phyloP scores from a whole-genome alignment of 192 early-diverging fungal species.

The Podila epicladia region DNA sequence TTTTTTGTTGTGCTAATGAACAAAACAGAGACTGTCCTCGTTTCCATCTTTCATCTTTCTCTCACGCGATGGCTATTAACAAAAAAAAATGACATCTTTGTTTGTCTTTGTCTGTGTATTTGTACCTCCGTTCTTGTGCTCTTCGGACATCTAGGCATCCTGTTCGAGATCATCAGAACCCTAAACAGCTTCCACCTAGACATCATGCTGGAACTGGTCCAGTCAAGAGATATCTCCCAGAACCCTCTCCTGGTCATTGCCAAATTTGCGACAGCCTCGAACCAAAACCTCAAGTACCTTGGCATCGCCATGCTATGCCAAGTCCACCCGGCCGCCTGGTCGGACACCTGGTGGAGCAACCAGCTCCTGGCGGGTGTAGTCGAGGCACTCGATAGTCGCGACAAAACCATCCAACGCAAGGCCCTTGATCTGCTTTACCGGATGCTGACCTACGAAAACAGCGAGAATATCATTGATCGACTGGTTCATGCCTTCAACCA shows the following conservation, averaged over 20 bases:
- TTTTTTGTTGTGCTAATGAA: neutral
- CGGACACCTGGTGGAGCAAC: constrained; percentile 42
- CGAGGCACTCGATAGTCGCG: constrained; percentile 31
- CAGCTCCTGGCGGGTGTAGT: constrained; percentile 29
- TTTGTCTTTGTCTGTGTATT: neutral
- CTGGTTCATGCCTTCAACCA: constrained; percentile 38
- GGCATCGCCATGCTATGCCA: constrained; percentile 54
- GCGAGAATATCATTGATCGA: constrained; percentile 45
- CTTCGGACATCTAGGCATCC: constrained; percentile 10
- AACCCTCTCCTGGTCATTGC: constrained; percentile 51
- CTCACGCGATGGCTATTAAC: neutral
- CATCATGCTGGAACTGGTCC: constrained; percentile 29
- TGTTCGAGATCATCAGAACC: constrained; percentile 39
- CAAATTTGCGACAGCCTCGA: constrained; percentile 53
- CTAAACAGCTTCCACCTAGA: constrained; percentile 36
- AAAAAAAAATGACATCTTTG: neutral
- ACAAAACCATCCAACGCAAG: constrained; percentile 21
- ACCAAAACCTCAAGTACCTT: constrained; percentile 62
- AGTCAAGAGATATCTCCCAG: constrained; percentile 16
- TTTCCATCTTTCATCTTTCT: neutral
- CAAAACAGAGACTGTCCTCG: too few species aligned
- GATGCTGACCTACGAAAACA: constrained; percentile 43
- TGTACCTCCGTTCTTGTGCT: neutral
- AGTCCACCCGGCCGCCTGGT: constrained; percentile 44
- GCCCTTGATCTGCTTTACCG: constrained; percentile 38